Evolutionary conservation across 495 filamentous ascomycete species (phyloP).

Genomic region (Umbilicaria muhlenbergii): DNA sequence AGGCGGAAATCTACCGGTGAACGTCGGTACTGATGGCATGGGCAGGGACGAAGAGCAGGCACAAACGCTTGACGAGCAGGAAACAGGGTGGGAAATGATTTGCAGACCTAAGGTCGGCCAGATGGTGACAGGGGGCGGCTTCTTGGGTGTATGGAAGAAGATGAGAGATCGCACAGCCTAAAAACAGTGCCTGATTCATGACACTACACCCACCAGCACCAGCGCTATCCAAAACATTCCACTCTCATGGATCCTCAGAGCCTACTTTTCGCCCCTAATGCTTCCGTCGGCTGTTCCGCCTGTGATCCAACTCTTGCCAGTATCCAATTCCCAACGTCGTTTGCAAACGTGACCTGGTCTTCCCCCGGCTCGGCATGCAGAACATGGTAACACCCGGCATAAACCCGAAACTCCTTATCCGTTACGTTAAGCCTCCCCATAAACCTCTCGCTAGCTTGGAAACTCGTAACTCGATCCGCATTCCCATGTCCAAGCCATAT

Average conservation of each 20-base stretch:
- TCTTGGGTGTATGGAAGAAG: slow-evolving; percentile 51
- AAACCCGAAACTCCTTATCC: slow-evolving; percentile 54
- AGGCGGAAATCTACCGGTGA: background rate
- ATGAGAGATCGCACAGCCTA: slow-evolving; percentile 10
- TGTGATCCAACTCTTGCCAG: slow-evolving; percentile 18
- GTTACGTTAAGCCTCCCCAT: slow-evolving; percentile 30
- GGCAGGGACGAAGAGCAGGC: slow-evolving; percentile 11
- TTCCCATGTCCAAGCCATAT: slow-evolving; percentile 21
- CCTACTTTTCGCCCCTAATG: too few species aligned
- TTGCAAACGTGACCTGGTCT: slow-evolving; percentile 42
- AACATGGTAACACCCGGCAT: slow-evolving; percentile 63
- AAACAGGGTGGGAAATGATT: slow-evolving; percentile 26
- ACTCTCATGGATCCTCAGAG: too few species aligned
- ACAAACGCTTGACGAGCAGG: background rate
- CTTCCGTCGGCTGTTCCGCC: too few species aligned
- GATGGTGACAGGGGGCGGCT: slow-evolving; percentile 49
- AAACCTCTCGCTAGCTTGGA: slow-evolving; percentile 42
- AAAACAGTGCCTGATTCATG: too few species aligned
- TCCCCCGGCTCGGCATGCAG: slow-evolving; percentile 56
- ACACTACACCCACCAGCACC: too few species aligned
- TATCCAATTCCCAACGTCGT: slow-evolving; percentile 65
- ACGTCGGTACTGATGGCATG: too few species aligned
- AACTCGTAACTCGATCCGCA: slow-evolving; percentile 48
- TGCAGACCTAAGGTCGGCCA: slow-evolving; percentile 55
- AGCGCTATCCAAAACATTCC: too few species aligned